phyloP scores from a whole-genome alignment of 2,329 filamentous ascomycete species.

The Pseudocercospora eumusae region DNA sequence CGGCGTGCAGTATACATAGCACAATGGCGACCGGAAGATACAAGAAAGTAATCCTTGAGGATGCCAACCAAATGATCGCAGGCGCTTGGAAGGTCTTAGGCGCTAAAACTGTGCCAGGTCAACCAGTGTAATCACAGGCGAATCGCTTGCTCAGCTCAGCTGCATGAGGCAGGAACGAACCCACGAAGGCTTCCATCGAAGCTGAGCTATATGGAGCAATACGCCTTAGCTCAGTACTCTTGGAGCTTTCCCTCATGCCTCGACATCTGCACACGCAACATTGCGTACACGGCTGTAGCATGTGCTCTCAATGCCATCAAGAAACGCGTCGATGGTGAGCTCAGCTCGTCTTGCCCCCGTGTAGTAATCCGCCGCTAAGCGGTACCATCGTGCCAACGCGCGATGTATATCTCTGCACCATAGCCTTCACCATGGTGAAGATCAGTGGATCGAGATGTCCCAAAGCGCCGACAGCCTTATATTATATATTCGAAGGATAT shows the following conservation, averaged over 20 bases:
- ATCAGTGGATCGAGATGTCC: constrained; percentile 6
- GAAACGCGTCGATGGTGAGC: constrained; percentile 11
- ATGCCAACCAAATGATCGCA: background rate
- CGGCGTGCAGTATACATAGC: background rate
- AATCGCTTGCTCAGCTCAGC: constrained; percentile 8
- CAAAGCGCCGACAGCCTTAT: background rate
- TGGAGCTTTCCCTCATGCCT: background rate
- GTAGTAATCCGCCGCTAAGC: constrained; percentile 13
- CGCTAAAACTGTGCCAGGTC: background rate
- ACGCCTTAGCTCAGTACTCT: background rate
- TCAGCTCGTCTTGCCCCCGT: constrained; percentile 15
- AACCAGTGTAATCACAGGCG: constrained; percentile 5
- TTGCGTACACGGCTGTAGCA: background rate
- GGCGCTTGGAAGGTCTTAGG: background rate
- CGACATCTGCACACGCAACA: background rate
- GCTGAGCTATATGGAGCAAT: background rate
- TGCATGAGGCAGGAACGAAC: constrained; percentile 1
- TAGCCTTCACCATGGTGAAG: background rate
- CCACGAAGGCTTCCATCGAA: background rate
- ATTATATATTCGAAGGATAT: background rate
- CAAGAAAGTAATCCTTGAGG: constrained; percentile 1
- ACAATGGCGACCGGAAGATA: background rate
- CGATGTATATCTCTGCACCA: background rate
- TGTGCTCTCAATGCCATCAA: background rate
- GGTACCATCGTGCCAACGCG: constrained; percentile 1